Conservation (phyloP, 116 monocot genomes). For the Thalassia testudinum region DNA sequence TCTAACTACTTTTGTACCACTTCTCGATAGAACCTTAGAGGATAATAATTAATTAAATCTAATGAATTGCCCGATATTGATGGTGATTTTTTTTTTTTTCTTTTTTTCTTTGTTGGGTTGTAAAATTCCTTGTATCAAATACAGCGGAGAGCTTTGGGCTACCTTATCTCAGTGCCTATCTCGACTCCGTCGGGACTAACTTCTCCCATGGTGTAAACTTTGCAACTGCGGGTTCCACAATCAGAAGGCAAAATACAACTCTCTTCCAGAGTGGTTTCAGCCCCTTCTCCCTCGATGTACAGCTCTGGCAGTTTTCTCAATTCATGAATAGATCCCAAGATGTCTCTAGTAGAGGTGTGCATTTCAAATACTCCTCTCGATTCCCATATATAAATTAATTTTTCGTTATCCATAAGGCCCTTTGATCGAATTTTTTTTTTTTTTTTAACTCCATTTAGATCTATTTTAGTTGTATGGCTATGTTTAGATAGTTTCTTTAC, state of each 20-base stretch:
- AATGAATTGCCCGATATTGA: too few species aligned
- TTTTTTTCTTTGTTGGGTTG: too few species aligned
- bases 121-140: neutral
- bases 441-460: too few species aligned
- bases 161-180: conserved; percentile 62
- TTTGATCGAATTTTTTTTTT: too few species aligned
- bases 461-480: too few species aligned
- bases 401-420: too few species aligned
- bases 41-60: too few species aligned
- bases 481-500: too few species aligned
- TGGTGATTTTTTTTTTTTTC: too few species aligned
- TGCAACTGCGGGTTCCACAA: conserved; percentile 84
- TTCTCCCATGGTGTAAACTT: conserved; percentile 93
- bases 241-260: conserved; percentile 50
- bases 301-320: conserved; percentile 65
- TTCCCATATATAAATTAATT: too few species aligned
- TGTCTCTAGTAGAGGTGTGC: conserved; percentile 19
- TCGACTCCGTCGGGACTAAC: conserved; percentile 64
- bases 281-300: conserved; percentile 85
- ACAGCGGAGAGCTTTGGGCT: conserved; percentile 57
- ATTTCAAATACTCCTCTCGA: neutral
- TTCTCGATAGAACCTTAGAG: too few species aligned
- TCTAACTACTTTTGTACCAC: too few species aligned
- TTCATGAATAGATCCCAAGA: conserved; percentile 49
- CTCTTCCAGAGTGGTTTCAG: conserved; percentile 71